Evolutionary conservation across 257 asterid genomes (phyloP), one percentile per base, ranked within the genome.

Genomic region (Avicennia marina): DNA sequence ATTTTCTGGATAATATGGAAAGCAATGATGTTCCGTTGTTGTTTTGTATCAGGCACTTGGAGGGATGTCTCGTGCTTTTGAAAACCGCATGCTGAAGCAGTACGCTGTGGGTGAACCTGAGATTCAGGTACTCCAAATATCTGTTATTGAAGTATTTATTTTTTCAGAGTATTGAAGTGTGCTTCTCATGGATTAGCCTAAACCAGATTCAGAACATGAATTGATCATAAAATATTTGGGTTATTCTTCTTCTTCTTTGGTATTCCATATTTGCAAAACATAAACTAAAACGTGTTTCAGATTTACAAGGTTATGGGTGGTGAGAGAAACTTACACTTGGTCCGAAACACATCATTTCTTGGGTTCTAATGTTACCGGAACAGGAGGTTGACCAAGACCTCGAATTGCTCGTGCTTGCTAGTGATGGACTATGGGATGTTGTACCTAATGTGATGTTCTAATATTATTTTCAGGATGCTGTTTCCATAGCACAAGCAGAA

Each of bases 31-130:
- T 43, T 63, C 3, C 7, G 16, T n/a, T 22, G 40, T 46, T 41
- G 4, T 36, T n/a, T n/a, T n/a, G n/a, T 55, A 47, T 62, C 73
- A 93, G 99, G 99, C 63, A 93, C 99, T 55, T 93, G 99, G 99
- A 86, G 99, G 71, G 99, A 93, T 93, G 99, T 93, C 99, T 39
- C 98, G 98, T 74, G 98, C 98, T 60, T 93, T 93, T 66, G 98
- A 97, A 39, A 93, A 89, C 64, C 98, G 95, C 60, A 80, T 89
- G 97, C 86, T 93, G 71, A 93, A 93, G 73, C 98, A 86, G 60
- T 89, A 73, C 58, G 97, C 89, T 25, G 89, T 93, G 52, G 97
- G 96, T 62, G 98, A 93, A 65, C 98, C 98, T 60, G 99, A 93
- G 80, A 89, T 93, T 69, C 99, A 89, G 99, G 99, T 93, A 77